phyloP scores from a whole-genome alignment of 2,329 filamentous ascomycete species.

The Metarhizium album region DNA sequence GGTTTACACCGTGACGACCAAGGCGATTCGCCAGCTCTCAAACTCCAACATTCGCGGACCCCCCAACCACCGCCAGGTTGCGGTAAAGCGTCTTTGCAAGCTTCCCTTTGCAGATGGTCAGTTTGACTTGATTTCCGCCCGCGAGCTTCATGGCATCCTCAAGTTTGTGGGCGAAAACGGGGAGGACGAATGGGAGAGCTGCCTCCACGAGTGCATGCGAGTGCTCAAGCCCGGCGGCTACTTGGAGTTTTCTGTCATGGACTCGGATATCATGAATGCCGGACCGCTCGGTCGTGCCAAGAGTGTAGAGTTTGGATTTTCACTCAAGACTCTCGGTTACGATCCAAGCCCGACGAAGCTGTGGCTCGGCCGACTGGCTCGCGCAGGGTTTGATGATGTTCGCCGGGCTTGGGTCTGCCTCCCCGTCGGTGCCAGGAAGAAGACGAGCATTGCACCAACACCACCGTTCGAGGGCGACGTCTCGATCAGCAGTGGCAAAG shows the following conservation, averaged over 20 bases:
- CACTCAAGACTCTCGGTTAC: constrained; percentile 80
- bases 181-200: constrained; percentile 79
- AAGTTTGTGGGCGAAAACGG: constrained; percentile 59
- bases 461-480: constrained; percentile 24
- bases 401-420: constrained; percentile 84
- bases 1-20: constrained; percentile 78
- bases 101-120: constrained; percentile 78
- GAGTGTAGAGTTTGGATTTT: constrained; percentile 84
- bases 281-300: constrained; percentile 71
- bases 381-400: constrained; percentile 67
- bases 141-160: constrained; percentile 75
- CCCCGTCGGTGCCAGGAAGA: constrained; percentile 55
- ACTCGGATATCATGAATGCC: constrained; percentile 80
- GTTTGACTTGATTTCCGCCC: constrained; percentile 86
- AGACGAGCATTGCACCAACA: constrained; percentile 18
- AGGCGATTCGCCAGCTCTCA: constrained; percentile 56
- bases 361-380: constrained; percentile 64
- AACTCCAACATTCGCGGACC: constrained; percentile 73
- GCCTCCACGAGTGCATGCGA: constrained; percentile 76
- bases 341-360: constrained; percentile 74
- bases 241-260: constrained; percentile 81
- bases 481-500: constrained; percentile 30
- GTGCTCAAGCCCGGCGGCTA: constrained; percentile 89
- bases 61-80: constrained; percentile 74
- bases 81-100: constrained; percentile 64